Evolutionary conservation across 257 asterid genomes (phyloP), one percentile per base, ranked within the genome.

Genomic region (Solanum ossicruentum): DNA sequence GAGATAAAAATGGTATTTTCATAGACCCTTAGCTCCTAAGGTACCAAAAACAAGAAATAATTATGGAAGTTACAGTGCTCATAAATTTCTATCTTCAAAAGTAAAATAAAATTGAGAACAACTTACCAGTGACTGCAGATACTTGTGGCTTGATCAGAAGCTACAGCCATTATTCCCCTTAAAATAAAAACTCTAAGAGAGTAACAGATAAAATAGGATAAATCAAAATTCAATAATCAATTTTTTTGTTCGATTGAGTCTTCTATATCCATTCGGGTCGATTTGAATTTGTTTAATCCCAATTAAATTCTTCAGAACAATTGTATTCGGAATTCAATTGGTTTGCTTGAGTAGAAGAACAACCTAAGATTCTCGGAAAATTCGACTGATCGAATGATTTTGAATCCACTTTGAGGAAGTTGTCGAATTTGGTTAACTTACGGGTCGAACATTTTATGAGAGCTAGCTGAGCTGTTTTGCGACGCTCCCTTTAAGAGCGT

Each of bases 121-220:
- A 47, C 13, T 52, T 58, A 91, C 99, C 98, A 95, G 94, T 95
- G 97, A 82, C 72, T 82, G 95, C 99, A 95, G 89, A 93, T 88
- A 91, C 89, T 89, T 84, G 95, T 91, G 85, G 84, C 85, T 66
- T 87, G 95, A 91, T 95, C 97, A 86, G 91, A 90, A 90, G 89
- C 88, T 88, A 86, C 93, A 84, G 91, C 93, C 97, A 94, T 95
- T 71, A 71, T 20, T 85, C 67, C 78, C 88, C 87, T 60, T 9
- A 85, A 80, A 39, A 70, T 60, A 7, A 86, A 21, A 5, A 9
- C 12, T 1, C 61, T 75, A 28, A 73, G 21, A 70, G 49, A 18
- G 60, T 20, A 83, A 60, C 41, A 82, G 51, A 75, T 10, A 23
- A 23, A 75, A 51, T 4, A 16, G 81, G 81, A 21, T 41, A 23